Evolutionary conservation across 2,329 filamentous ascomycete genomes (phyloP).

Genomic region (Cladosporium velox): DNA sequence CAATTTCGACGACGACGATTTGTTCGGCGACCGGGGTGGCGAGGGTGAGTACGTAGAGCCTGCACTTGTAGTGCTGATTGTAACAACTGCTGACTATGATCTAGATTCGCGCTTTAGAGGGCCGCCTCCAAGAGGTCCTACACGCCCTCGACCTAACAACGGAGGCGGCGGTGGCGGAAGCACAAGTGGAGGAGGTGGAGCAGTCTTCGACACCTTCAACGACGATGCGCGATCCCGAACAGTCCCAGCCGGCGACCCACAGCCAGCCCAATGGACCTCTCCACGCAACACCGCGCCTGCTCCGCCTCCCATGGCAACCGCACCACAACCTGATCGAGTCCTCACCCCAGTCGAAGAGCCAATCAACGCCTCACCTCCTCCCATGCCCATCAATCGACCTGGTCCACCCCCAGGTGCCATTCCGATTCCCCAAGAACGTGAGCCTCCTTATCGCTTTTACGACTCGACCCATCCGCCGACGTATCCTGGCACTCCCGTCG

Average conservation of each 20-base stretch:
- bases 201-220: constrained; percentile 10
- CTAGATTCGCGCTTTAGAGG: constrained; percentile 22
- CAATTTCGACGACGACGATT: constrained; percentile 17
- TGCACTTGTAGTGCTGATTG: background rate
- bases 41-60: constrained; percentile 27
- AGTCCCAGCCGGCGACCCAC: background rate
- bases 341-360: constrained; percentile 10
- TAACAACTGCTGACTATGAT: constrained; percentile 1
- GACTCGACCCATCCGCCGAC: background rate
- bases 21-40: constrained; percentile 24
- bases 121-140: constrained; percentile 9
- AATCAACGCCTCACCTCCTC: constrained; percentile 6
- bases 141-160: constrained; percentile 11
- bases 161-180: background rate
- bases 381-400: constrained; percentile 1
- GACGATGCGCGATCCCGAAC: constrained; percentile 7
- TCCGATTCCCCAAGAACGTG: constrained; percentile 1
- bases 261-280: constrained; percentile 5
- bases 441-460: constrained; percentile 4
- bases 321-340: background rate
- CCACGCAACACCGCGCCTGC: background rate
- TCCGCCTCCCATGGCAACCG: background rate
- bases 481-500: background rate
- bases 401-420: background rate
- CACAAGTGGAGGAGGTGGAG: constrained; percentile 3